Conservation (phyloP, 768 basidiomycete species). For the Mycena capillaripes region DNA sequence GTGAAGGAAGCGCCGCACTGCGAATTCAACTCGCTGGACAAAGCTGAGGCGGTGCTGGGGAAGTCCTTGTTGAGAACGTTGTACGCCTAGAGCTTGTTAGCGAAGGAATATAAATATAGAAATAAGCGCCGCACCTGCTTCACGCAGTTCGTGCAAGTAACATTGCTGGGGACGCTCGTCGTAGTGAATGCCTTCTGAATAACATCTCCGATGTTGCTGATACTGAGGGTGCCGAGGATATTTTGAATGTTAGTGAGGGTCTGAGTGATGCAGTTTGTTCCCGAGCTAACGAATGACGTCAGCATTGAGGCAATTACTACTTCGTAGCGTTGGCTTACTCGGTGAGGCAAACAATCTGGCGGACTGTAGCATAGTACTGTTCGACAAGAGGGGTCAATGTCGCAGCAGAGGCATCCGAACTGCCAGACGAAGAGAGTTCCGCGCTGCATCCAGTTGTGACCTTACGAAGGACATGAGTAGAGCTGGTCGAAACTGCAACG, state of each 20-base stretch:
- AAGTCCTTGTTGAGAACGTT: constrained; percentile 53
- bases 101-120: neutral
- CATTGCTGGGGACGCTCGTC: constrained; percentile 47
- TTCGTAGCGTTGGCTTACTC: constrained; percentile 61
- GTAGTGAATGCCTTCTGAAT: constrained; percentile 16
- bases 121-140: constrained; percentile 49
- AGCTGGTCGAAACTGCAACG: constrained; percentile 23
- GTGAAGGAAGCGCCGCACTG: constrained; percentile 69
- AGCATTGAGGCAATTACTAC: neutral
- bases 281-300: constrained; percentile 44
- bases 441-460: constrained; percentile 53
- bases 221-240: constrained; percentile 51
- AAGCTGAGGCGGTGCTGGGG: constrained; percentile 49
- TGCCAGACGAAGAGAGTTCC: constrained; percentile 51
- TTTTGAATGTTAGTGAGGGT: constrained; percentile 66
- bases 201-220: constrained; percentile 45
- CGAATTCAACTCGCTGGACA: constrained; percentile 45
- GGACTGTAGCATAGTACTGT: constrained; percentile 66
- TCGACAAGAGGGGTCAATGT: constrained; percentile 59
- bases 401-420: constrained; percentile 40
- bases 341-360: constrained; percentile 72
- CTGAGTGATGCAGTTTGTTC: constrained; percentile 68
- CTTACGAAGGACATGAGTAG: neutral
- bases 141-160: constrained; percentile 67
- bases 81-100: constrained; percentile 48